These are phyloP conservation scores for Alternaria ethzedia DNA, from an alignment of 2,329 filamentous ascomycete genomes.

Conservation along the genomic window DNA sequence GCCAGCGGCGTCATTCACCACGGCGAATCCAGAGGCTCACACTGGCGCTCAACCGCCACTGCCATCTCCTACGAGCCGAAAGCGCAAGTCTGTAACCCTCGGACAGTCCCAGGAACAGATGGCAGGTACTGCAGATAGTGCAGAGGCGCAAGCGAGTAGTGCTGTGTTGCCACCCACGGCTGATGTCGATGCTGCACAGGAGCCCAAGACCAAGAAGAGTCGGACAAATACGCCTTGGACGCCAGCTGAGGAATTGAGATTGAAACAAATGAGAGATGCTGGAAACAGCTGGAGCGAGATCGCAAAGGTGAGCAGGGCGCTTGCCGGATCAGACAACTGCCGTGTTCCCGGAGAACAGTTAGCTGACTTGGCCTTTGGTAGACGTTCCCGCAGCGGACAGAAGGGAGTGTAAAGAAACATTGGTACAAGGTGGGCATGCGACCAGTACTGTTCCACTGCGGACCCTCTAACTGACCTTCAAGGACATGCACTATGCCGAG, in stretches of 20 bases:
- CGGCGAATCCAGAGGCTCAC: constrained; percentile 28
- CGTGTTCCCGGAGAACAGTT: background rate
- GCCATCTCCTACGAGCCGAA: constrained; percentile 32
- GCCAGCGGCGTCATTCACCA: constrained; percentile 36
- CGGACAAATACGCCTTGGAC: constrained; percentile 99
- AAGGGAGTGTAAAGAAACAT: constrained; percentile 98
- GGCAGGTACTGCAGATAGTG: constrained; percentile 24
- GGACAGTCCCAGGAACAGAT: constrained; percentile 33
- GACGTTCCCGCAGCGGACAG: constrained; percentile 91
- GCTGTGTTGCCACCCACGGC: constrained; percentile 32
- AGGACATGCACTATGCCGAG: constrained; percentile 99
- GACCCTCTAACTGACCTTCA: constrained; percentile 29
- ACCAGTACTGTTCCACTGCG: constrained; percentile 16
- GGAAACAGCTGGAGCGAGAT: constrained; percentile 98
- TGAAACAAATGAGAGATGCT: constrained; percentile 93
- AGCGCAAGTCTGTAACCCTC: constrained; percentile 44
- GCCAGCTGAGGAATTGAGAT: constrained; percentile 85
- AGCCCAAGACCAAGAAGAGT: constrained; percentile 77
- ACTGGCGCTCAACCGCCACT: constrained; percentile 28
- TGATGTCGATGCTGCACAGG: constrained; percentile 36
- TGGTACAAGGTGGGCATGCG: constrained; percentile 84
- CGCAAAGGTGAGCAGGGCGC: constrained; percentile 72
- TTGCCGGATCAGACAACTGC: background rate
- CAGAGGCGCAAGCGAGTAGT: constrained; percentile 23
- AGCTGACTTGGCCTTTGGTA: constrained; percentile 49